A percentile compares a stretch with the other conserved stretches of the same genome.
Evolutionary conservation across 345 rosid species (phyloP).

Genomic region (Eutrema yunnanense): DNA sequence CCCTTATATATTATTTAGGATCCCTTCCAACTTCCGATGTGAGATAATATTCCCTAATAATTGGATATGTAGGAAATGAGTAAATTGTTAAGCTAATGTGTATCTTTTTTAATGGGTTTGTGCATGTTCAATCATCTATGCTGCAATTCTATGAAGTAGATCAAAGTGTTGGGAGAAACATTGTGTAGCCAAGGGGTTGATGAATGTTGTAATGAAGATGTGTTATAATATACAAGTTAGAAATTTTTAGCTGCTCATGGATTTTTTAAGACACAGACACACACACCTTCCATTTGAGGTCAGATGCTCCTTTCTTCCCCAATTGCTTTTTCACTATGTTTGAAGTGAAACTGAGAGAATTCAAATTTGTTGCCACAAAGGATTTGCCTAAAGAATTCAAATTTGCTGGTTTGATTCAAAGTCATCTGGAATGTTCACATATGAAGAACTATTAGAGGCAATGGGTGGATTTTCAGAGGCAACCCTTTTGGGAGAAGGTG

Average conservation of each 20-base stretch:
- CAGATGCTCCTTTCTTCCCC: background rate
- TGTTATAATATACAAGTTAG: constrained; percentile 7
- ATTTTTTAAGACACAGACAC: constrained; percentile 1
- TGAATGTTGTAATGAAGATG: constrained; percentile 1
- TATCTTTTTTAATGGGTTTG: background rate
- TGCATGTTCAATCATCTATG: constrained; percentile 4
- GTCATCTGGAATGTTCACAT: constrained; percentile 39
- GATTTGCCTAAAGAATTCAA: no score
- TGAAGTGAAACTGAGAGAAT: background rate
- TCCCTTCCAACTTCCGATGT: no score
- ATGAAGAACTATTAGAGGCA: constrained; percentile 57
- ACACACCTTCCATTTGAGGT: constrained; percentile 1
- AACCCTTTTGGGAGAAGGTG: constrained; percentile 74
- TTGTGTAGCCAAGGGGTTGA: background rate
- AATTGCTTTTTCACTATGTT: background rate
- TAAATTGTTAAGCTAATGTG: background rate
- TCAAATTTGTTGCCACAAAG: background rate
- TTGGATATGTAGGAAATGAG: background rate
- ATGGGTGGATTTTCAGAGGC: constrained; percentile 56
- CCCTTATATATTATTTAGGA: no score
- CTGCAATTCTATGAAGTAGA: background rate
- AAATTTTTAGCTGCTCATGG: background rate
- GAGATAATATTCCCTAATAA: no score
- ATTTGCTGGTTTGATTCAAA: background rate
- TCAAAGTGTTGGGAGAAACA: constrained; percentile 9